A percentile compares a stretch with the other conserved stretches of the same genome.
Conservation (phyloP, 345 rosid species). For the Nasturtium officinale region DNA sequence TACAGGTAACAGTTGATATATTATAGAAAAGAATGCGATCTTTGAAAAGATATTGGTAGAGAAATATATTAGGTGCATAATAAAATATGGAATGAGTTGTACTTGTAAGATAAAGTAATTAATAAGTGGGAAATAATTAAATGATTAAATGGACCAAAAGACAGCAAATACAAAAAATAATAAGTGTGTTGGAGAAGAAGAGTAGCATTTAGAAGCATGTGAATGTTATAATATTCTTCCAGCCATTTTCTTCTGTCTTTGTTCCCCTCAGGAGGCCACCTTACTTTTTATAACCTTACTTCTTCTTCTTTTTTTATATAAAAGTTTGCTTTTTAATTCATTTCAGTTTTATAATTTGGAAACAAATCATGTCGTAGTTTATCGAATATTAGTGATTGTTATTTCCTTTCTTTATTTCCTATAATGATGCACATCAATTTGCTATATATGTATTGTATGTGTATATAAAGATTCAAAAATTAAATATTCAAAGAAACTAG, state of each 20-base stretch:
- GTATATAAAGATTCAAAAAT: too few species aligned
- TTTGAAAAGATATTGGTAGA: not conserved
- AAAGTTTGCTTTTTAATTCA: too few species aligned
- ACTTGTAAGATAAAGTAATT: constrained; percentile 30
- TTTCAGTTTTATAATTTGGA: not conserved
- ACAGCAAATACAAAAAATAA: constrained; percentile 37
- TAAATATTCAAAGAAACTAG: too few species aligned
- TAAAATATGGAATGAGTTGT: constrained; percentile 26
- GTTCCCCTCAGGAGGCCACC: not conserved
- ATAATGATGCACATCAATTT: too few species aligned
- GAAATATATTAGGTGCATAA: not conserved
- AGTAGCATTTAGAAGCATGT: constrained; percentile 34
- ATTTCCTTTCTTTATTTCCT: too few species aligned
- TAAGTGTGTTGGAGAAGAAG: constrained; percentile 35
- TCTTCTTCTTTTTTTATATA: not conserved
- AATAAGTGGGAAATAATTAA: constrained; percentile 23
- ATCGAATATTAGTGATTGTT: too few species aligned
- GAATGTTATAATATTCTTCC: constrained; percentile 31
- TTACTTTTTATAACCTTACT: too few species aligned
- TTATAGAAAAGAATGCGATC: not conserved
- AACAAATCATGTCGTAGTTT: constrained; percentile 9
- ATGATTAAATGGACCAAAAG: constrained; percentile 43
- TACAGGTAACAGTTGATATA: constrained; percentile 11
- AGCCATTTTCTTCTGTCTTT: constrained; percentile 38
- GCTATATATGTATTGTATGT: too few species aligned